phyloP scores from a whole-genome alignment of 2,329 filamentous ascomycete genomes.

The Sclerotinia subarctica region DNA sequence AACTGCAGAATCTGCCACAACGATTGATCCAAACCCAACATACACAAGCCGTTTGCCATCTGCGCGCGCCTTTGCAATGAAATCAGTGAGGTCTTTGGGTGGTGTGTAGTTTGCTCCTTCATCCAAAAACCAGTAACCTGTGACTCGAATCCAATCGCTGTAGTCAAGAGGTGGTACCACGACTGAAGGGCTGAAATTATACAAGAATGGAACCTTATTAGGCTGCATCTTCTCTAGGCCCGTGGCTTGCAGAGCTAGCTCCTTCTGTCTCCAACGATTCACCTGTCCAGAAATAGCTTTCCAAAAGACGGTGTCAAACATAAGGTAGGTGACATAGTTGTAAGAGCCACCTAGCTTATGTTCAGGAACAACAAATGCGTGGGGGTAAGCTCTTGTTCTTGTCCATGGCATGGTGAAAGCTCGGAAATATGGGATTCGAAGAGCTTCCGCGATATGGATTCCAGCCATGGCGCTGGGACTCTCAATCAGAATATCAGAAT shows the following conservation, averaged over 20 bases:
- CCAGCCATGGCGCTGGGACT: constrained; percentile 96
- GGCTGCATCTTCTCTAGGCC: constrained; percentile 87
- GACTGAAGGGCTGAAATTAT: constrained; percentile 93
- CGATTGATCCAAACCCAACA: constrained; percentile 94
- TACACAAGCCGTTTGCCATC: constrained; percentile 94
- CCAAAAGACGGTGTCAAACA: constrained; percentile 98
- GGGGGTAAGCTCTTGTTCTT: constrained; percentile 88
- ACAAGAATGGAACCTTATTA: constrained; percentile 96
- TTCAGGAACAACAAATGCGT: constrained; percentile 90
- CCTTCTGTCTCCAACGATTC: constrained; percentile 85
- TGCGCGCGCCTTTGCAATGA: constrained; percentile 76
- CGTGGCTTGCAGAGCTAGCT: constrained; percentile 75
- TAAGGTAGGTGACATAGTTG: constrained; percentile 91
- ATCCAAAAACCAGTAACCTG: constrained; percentile 96
- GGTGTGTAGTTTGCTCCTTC: constrained; percentile 69
- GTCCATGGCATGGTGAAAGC: constrained; percentile 99
- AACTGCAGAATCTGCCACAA: constrained; percentile 82
- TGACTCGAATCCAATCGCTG: constrained; percentile 95
- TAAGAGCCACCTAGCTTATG: constrained; percentile 93
- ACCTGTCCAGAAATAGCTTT: constrained; percentile 86
- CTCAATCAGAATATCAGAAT: constrained; percentile 86
- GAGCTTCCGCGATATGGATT: constrained; percentile 92
- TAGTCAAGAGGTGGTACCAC: constrained; percentile 94
- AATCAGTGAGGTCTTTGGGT: constrained; percentile 69
- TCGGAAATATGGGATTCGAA: constrained; percentile 91